phyloP scores from a whole-genome alignment of 495 filamentous ascomycete genomes.

The Tetracladium marchalianum region DNA sequence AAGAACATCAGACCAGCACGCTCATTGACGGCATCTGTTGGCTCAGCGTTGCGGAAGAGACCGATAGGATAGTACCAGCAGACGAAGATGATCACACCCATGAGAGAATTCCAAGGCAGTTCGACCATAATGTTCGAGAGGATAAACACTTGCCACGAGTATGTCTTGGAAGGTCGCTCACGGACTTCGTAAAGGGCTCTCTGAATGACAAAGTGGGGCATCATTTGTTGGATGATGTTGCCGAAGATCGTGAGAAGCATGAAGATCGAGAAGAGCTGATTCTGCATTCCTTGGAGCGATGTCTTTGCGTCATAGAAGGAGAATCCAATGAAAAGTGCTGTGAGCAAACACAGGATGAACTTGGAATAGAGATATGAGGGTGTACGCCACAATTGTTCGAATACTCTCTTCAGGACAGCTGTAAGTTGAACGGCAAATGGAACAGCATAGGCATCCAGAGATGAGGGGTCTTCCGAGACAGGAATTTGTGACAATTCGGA shows the following conservation, averaged over 20 bases:
- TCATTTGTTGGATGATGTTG: conserved; percentile 68
- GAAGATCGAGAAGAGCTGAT: conserved; percentile 82
- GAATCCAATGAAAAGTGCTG: conserved; percentile 84
- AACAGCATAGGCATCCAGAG: conserved; percentile 45
- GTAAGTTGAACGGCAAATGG: conserved; percentile 43
- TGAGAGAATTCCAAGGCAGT: conserved; percentile 63
- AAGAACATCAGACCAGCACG: conserved; percentile 35
- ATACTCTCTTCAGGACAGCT: conserved; percentile 52
- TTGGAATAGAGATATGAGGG: conserved; percentile 80
- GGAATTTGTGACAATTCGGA: conserved; percentile 35
- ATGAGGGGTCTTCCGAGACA: conserved; percentile 18
- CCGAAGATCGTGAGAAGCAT: conserved; percentile 69
- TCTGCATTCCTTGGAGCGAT: conserved; percentile 69
- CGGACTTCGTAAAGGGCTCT: conserved; percentile 75
- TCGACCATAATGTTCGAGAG: conserved; percentile 69
- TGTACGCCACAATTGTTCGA: conserved; percentile 85
- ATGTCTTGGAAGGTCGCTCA: conserved; percentile 77
- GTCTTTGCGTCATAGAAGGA: conserved; percentile 71
- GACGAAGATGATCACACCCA: conserved; percentile 67
- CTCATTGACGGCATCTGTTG: conserved; percentile 26
- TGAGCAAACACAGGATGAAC: conserved; percentile 40
- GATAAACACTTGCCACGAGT: conserved; percentile 77
- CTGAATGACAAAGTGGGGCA: conserved; percentile 74
- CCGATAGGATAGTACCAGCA: conserved; percentile 37
- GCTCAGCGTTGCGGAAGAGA: conserved; percentile 41